phyloP scores from a whole-genome alignment of 139 green algal species.

The Volvox reticuliferus region DNA sequence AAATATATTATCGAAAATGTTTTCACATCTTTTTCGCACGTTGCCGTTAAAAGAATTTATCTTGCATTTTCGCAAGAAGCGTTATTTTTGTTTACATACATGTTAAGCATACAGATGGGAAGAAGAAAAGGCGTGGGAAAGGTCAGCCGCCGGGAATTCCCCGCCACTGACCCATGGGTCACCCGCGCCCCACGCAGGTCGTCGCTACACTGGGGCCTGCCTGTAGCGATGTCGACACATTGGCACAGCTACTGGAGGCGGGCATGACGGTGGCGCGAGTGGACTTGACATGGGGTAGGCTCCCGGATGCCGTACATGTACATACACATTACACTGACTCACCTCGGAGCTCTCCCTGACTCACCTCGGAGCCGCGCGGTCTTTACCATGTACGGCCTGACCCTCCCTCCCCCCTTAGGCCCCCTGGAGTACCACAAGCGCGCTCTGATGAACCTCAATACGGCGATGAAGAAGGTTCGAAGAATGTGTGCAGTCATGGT shows the following conservation, averaged over 20 bases:
- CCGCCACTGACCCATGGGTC: constrained; percentile 10
- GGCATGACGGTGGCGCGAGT: constrained; percentile 78
- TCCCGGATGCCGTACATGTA: background rate
- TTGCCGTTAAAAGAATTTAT: too few species aligned
- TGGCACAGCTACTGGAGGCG: constrained; percentile 75
- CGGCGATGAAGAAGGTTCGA: constrained; percentile 73
- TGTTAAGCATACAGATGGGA: too few species aligned
- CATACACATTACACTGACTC: background rate
- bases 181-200: constrained; percentile 42
- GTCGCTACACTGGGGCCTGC: constrained; percentile 59
- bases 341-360: background rate
- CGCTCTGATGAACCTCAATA: constrained; percentile 77
- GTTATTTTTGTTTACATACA: too few species aligned
- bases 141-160: too few species aligned
- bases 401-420: background rate
- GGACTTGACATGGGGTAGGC: constrained; percentile 61
- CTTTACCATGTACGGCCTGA: background rate
- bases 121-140: too few species aligned
- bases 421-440: constrained; percentile 74
- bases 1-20: too few species aligned
- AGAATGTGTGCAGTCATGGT: constrained; percentile 83
- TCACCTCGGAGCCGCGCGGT: too few species aligned
- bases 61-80: too few species aligned
- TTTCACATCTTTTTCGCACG: too few species aligned
- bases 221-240: constrained; percentile 73